Evolutionary conservation across 768 basidiomycete species (phyloP).

Genomic region (Gloeostereum incarnatum): DNA sequence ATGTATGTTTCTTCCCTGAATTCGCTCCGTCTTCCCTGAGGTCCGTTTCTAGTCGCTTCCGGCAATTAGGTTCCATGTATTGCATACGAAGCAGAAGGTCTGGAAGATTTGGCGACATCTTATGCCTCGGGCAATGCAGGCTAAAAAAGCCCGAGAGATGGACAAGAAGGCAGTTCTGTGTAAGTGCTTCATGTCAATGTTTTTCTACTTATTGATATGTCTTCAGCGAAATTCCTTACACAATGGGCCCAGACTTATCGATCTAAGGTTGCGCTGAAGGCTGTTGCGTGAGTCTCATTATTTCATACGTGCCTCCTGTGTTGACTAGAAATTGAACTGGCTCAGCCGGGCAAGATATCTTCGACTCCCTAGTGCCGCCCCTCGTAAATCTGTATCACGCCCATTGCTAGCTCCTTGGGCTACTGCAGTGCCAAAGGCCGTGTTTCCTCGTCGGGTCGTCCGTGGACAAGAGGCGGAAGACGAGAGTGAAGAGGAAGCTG

Average conservation of each 20-base stretch:
- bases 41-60: constrained; percentile 50
- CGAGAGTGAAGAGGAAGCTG: constrained; percentile 20
- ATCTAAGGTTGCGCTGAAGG: constrained; percentile 67
- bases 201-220: constrained; percentile 8
- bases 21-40: not conserved
- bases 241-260: constrained; percentile 64
- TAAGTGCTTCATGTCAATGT: constrained; percentile 24
- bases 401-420: constrained; percentile 11
- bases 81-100: constrained; percentile 44
- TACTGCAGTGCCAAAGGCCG: constrained; percentile 14
- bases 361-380: constrained; percentile 52
- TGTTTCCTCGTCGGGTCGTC: constrained; percentile 18
- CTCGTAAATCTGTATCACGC: constrained; percentile 23
- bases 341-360: constrained; percentile 74
- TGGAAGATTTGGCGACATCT: constrained; percentile 61
- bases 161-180: constrained; percentile 47
- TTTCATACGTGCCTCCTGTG: constrained; percentile 3
- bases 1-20: constrained; percentile 29
- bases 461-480: constrained; percentile 16
- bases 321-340: constrained; percentile 6
- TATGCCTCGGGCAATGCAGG: constrained; percentile 62
- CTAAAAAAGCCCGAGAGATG: constrained; percentile 54
- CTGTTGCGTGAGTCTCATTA: constrained; percentile 61
- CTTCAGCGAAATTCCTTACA: constrained; percentile 41
- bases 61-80: constrained; percentile 69